Evolutionary conservation across 2,329 filamentous ascomycete genomes (phyloP), one percentile per base, ranked within the genome.

Genomic region (Emergomyces africanus): DNA sequence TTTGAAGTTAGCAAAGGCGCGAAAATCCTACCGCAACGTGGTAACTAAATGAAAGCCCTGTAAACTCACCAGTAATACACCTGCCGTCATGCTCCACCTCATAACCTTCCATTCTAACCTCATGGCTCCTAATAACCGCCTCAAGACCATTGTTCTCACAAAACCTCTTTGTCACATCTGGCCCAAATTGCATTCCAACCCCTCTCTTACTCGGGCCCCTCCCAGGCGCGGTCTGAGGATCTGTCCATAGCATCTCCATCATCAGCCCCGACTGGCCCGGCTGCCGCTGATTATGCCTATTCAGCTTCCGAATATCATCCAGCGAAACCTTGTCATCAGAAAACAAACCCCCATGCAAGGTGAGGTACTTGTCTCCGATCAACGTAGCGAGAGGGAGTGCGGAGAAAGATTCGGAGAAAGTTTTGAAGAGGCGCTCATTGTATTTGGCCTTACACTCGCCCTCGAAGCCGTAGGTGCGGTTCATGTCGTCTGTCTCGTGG

Each of bases 231-330:
- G 88, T 81, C 72, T 99, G 94, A 2, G 94, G 94, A 71, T 99
- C 94, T 0, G 94, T 97, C 94, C 94, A 99, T 53, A 99, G 82
- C 94, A 99, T 99, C 76, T 99, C 94, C 94, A 99, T 99, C 94
- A 99, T 99, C 67, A 99, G 77, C 15, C 94, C 94, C 54, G 88
- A 78, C 73, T 99, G 94, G 37, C 94, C 94, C 2, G 94, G 92
- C 69, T 97, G 92, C 62, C 89, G 83, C 75, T 97, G 94, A 71
- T 83, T 85, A 76, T 96, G 91, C 64, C 92, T 82, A 75, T 97
- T 86, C 60, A 97, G 79, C 76, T 95, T 95, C 65, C 94, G 84
- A 66, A 99, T 95, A 70, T 99, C 92, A 65, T 97, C 89, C 57
- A 99, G 78, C 0, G 89, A 91, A 63, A 92, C 81, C 66, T 89